These are phyloP conservation scores for Tulasnella sp. DNA, from an alignment of 768 basidiomycete genomes.

Conservation along the genomic window DNA sequence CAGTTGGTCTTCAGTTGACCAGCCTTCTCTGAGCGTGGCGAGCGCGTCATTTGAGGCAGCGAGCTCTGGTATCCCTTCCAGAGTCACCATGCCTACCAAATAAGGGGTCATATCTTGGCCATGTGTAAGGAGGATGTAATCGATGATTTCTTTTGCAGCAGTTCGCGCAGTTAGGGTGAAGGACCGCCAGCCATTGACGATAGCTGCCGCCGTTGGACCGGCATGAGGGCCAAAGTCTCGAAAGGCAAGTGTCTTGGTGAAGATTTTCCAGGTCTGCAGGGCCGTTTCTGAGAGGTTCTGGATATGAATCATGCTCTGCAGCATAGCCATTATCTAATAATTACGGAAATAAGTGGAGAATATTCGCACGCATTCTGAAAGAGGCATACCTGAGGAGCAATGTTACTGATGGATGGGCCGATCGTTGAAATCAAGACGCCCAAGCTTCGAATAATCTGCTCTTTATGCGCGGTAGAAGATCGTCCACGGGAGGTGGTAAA, in stretches of 20 bases:
- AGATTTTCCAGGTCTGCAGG: constrained; percentile 66
- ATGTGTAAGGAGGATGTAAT: constrained; percentile 57
- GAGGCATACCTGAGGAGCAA: constrained; percentile 71
- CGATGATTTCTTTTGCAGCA: constrained; percentile 47
- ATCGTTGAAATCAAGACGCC: constrained; percentile 60
- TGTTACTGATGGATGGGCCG: constrained; percentile 57
- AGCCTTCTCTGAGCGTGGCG: constrained; percentile 31
- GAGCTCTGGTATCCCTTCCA: constrained; percentile 58
- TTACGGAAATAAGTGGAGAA: neutral
- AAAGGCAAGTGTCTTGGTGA: constrained; percentile 54
- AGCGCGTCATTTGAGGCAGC: constrained; percentile 1
- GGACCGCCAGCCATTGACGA: constrained; percentile 64
- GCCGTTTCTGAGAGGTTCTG: constrained; percentile 68
- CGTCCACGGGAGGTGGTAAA: constrained; percentile 77
- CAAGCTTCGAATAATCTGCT: constrained; percentile 66
- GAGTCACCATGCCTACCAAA: constrained; percentile 69
- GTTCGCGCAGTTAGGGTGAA: constrained; percentile 43
- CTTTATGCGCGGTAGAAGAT: constrained; percentile 54
- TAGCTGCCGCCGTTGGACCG: constrained; percentile 75
- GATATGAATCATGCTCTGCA: constrained; percentile 78
- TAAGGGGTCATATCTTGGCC: constrained; percentile 42
- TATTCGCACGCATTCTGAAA: neutral
- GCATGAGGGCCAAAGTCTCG: constrained; percentile 72
- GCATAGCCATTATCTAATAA: constrained; percentile 81
- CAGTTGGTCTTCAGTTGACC: constrained; percentile 45